These are phyloP conservation scores for Monosporozyma servazzii DNA, from an alignment of 805 yeast species.

Conservation along the genomic window DNA sequence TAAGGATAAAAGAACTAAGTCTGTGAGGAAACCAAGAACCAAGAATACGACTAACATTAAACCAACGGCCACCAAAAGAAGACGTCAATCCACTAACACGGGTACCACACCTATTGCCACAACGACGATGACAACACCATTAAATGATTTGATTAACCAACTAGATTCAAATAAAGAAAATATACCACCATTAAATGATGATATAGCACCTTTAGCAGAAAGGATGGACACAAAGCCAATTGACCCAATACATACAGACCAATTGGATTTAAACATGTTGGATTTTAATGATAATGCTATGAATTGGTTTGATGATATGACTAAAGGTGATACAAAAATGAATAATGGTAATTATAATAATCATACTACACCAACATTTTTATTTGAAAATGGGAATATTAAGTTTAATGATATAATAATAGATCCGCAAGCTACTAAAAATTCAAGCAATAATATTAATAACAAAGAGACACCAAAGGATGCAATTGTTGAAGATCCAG, in stretches of 20 bases:
- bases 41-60: not conserved
- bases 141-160: not conserved
- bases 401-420: not conserved
- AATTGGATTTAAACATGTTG: conserved; percentile 12
- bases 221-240: conserved; percentile 2
- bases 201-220: conserved; percentile 18
- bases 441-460: not conserved
- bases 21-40: not conserved
- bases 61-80: not conserved
- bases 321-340: not conserved
- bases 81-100: not conserved
- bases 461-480: conserved; percentile 4
- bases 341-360: not conserved
- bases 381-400: not conserved
- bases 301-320: conserved; percentile 22
- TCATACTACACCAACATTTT: not conserved
- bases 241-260: conserved; percentile 2
- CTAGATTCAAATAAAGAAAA: conserved; percentile 2
- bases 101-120: not conserved
- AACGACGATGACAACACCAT: not conserved
- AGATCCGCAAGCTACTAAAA: not conserved
- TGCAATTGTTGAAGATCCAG: conserved; percentile 16
- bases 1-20: conserved; percentile 2
- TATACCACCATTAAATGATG: conserved; percentile 16
- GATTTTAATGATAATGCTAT: conserved; percentile 15